Percentiles rank a stretch among this genome's conserved stretches.
These are phyloP conservation scores for Pseudonitzschia delicatissima DNA, from an alignment of 108 stramenopile genomes.

Conservation along the genomic window DNA sequence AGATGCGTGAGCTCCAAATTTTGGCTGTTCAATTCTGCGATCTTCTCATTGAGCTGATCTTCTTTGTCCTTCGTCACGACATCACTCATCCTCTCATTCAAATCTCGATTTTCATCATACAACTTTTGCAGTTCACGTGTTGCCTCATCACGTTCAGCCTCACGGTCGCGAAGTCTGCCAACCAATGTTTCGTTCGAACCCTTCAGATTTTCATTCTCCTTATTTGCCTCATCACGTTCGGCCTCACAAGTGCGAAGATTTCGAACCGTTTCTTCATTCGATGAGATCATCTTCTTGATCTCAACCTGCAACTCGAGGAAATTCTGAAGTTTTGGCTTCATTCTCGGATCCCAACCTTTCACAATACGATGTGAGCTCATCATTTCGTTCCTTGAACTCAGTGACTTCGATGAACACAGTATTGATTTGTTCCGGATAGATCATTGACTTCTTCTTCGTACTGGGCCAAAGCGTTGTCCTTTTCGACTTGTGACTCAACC, in stretches of 20 bases:
- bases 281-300: not conserved
- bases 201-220: not conserved
- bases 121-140: slow-evolving; percentile 23
- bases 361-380: slow-evolving; percentile 5
- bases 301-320: slow-evolving; percentile 9
- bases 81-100: not conserved
- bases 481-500: not conserved
- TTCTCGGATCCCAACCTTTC: not conserved
- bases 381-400: not conserved
- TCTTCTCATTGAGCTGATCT: slow-evolving; percentile 3
- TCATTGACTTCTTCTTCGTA: slow-evolving; percentile 10
- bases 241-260: slow-evolving; percentile 15
- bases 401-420: not conserved
- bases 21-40: slow-evolving; percentile 35
- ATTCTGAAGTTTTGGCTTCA: slow-evolving; percentile 11
- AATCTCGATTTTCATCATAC: slow-evolving; percentile 22
- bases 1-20: slow-evolving; percentile 59
- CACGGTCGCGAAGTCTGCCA: slow-evolving; percentile 20
- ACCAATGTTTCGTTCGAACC: not conserved
- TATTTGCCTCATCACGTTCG: slow-evolving; percentile 27
- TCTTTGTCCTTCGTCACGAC: slow-evolving; percentile 13
- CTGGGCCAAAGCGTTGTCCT: not conserved
- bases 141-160: slow-evolving; percentile 35
- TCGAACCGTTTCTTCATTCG: not conserved
- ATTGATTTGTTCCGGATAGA: slow-evolving; percentile 6